Percentiles rank a stretch among this genome's conserved stretches.
Conservation (phyloP, 2,329 filamentous ascomycete species). For the Sphaerostilbella broomeana region DNA sequence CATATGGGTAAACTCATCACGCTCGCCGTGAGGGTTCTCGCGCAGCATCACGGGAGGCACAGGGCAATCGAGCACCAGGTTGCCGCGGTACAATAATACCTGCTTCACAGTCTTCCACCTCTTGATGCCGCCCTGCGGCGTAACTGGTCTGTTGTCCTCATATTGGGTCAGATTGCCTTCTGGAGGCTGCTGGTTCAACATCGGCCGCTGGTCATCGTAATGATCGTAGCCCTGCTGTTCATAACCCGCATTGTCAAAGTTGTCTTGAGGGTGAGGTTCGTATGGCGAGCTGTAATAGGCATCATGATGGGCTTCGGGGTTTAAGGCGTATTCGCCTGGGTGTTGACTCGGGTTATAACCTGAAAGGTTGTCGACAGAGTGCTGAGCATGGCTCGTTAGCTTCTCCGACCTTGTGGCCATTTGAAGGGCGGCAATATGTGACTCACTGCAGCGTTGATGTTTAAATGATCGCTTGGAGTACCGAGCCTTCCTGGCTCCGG, state of each 20-base stretch:
- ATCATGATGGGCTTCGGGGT: constrained; percentile 82
- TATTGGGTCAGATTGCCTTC: constrained; percentile 31
- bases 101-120: constrained; percentile 99
- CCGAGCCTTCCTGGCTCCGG: constrained; percentile 34
- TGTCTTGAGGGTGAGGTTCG: constrained; percentile 49
- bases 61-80: constrained; percentile 93
- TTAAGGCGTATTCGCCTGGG: constrained; percentile 64
- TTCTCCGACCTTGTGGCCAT: background rate
- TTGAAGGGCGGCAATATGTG: background rate
- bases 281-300: constrained; percentile 81
- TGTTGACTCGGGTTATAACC: constrained; percentile 40
- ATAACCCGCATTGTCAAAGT: constrained; percentile 34
- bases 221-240: constrained; percentile 53
- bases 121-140: constrained; percentile 53
- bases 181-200: constrained; percentile 59
- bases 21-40: constrained; percentile 83
- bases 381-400: constrained; percentile 26
- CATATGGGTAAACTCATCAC: constrained; percentile 88
- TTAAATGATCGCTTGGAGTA: constrained; percentile 68
- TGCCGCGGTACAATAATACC: constrained; percentile 93
- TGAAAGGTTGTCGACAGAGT: constrained; percentile 47
- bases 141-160: constrained; percentile 34
- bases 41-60: constrained; percentile 83
- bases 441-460: constrained; percentile 78
- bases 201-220: constrained; percentile 68